Conservation (phyloP, 768 basidiomycete species). For the Grammothele lineata region DNA sequence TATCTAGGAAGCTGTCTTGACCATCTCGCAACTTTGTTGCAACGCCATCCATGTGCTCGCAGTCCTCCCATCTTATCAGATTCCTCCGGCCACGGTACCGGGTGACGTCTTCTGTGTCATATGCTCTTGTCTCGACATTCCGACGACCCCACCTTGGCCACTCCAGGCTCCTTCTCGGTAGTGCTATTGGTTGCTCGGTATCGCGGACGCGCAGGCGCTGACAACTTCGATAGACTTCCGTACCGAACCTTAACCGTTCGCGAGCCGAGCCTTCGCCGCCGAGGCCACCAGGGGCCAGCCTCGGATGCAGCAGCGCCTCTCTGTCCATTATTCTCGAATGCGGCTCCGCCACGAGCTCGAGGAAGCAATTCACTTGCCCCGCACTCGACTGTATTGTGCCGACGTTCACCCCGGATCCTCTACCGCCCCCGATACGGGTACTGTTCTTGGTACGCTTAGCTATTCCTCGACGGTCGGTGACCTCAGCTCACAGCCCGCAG, state of each 20-base stretch:
- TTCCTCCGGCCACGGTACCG: no score
- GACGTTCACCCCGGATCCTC: conserved; percentile 23
- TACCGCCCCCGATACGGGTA: conserved; percentile 1
- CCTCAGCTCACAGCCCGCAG: conserved; percentile 3
- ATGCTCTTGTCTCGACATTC: conserved; percentile 6
- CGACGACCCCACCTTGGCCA: neutral
- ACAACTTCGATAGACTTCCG: conserved; percentile 8
- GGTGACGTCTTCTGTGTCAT: conserved; percentile 3
- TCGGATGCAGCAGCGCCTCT: no score
- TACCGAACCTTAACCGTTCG: conserved; percentile 25
- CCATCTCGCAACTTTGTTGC: no score
- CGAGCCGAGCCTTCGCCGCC: conserved; percentile 25
- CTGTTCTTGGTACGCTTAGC: conserved; percentile 6
- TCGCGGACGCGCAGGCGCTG: no score
- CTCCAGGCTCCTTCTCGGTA: neutral
- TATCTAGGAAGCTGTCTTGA: no score
- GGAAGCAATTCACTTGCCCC: conserved; percentile 18
- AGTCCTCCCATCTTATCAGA: no score
- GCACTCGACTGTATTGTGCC: conserved; percentile 22
- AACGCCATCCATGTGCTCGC: no score
- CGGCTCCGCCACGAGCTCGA: no score
- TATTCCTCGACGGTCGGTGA: conserved; percentile 5
- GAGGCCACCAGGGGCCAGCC: conserved; percentile 13
- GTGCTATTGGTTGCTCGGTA: conserved; percentile 6
- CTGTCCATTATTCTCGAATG: no score